A percentile compares a stretch with the other conserved stretches of the same genome.
Conservation (phyloP, 495 filamentous ascomycete species). For the Penicillium canescens region DNA sequence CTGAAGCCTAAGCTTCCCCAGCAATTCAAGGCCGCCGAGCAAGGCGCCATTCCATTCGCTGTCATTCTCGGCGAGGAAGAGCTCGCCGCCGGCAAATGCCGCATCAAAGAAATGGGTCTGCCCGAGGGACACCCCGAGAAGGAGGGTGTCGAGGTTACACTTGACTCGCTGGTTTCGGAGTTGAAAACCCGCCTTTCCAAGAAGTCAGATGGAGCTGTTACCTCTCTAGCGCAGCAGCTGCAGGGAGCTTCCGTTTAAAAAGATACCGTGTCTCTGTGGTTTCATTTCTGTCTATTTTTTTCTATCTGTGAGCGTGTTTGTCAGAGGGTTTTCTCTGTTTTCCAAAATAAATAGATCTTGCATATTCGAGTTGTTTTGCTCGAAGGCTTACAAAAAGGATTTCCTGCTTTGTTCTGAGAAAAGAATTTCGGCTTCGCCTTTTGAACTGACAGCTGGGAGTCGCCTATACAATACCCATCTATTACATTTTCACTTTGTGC, state of each 20-base stretch:
- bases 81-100: slow-evolving; percentile 69
- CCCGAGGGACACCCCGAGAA: slow-evolving; percentile 81
- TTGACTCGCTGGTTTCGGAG: slow-evolving; percentile 61
- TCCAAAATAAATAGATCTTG: slow-evolving; percentile 13
- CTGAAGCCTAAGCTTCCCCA: slow-evolving; percentile 74
- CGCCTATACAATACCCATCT: too few species aligned
- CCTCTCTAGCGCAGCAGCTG: slow-evolving; percentile 26
- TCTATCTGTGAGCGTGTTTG: slow-evolving; percentile 11
- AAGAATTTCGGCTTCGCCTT: background rate
- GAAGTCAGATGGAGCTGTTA: slow-evolving; percentile 22
- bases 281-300: slow-evolving; percentile 45
- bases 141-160: slow-evolving; percentile 72
- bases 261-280: slow-evolving; percentile 37
- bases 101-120: slow-evolving; percentile 83
- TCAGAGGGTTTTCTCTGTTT: slow-evolving; percentile 7
- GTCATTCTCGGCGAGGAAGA: slow-evolving; percentile 83
- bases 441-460: too few species aligned
- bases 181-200: slow-evolving; percentile 43
- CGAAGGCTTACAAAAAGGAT: slow-evolving; percentile 5
- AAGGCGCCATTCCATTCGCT: slow-evolving; percentile 67
- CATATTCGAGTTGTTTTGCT: background rate
- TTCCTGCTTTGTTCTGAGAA: background rate
- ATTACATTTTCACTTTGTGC: too few species aligned
- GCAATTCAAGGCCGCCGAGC: slow-evolving; percentile 81
- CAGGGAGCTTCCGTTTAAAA: slow-evolving; percentile 20